Evolutionary conservation across 2,329 filamentous ascomycete species (phyloP).

Genomic region (Apiospora marii): DNA sequence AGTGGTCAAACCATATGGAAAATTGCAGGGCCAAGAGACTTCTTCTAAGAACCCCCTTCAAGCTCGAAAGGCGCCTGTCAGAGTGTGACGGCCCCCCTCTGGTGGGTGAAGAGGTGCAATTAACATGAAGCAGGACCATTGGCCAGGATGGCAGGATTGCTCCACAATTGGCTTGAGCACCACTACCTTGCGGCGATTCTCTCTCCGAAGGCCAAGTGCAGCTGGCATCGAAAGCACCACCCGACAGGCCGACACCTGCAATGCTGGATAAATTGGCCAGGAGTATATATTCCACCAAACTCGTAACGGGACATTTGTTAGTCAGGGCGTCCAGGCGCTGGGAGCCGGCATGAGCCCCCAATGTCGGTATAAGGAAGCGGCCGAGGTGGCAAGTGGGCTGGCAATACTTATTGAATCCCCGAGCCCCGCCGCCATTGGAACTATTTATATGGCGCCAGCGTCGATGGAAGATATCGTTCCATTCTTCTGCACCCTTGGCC

Average conservation of each 20-base stretch:
- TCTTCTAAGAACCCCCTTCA: background rate
- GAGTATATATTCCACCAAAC: slow-evolving; percentile 5
- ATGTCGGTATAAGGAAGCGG: background rate
- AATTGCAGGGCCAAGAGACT: background rate
- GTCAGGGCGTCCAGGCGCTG: background rate
- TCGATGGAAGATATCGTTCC: slow-evolving; percentile 6
- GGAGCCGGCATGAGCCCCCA: background rate
- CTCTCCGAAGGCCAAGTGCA: slow-evolving; percentile 8
- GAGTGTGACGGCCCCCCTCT: background rate
- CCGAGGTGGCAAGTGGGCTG: background rate
- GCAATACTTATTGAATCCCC: background rate
- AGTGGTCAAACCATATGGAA: background rate
- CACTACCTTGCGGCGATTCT: background rate
- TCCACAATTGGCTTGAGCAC: background rate
- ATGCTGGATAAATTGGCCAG: slow-evolving; percentile 8
- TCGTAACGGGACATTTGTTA: background rate
- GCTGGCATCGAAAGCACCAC: background rate
- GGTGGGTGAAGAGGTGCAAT: background rate
- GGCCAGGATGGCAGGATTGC: background rate
- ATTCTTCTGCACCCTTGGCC: background rate
- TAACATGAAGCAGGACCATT: slow-evolving; percentile 19
- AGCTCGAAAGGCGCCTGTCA: background rate
- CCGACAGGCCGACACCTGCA: background rate
- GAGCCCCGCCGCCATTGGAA: background rate
- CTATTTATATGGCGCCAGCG: background rate